phyloP scores from a whole-genome alignment of 2,329 filamentous ascomycete species.

The Aspergillus intermedius region DNA sequence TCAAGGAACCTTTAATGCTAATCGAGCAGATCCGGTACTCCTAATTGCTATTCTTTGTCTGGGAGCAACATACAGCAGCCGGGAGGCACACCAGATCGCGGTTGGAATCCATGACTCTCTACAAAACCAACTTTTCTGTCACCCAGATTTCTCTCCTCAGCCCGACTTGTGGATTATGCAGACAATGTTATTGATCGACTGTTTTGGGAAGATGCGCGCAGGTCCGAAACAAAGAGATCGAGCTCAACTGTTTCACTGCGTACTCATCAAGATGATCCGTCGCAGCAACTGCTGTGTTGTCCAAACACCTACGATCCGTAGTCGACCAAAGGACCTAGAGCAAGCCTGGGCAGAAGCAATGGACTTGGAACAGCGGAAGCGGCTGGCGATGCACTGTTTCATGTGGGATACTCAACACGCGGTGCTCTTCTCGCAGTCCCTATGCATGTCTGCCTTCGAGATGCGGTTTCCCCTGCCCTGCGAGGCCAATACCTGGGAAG shows the following conservation, averaged over 20 bases:
- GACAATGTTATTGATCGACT: conserved; percentile 57
- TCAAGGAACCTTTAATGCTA: conserved; percentile 50
- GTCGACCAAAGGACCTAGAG: conserved; percentile 32
- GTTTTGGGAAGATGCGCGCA: conserved; percentile 58
- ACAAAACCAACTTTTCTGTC: conserved; percentile 53
- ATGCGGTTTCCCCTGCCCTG: conserved; percentile 53
- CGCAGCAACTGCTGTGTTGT: conserved; percentile 48
- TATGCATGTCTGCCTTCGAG: conserved; percentile 62
- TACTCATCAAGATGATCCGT: conserved; percentile 50
- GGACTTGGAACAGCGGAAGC: conserved; percentile 53
- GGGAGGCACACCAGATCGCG: conserved; percentile 54
- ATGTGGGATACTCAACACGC: conserved; percentile 63
- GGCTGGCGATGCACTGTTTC: conserved; percentile 56
- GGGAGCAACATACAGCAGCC: conserved; percentile 56
- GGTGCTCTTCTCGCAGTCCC: conserved; percentile 58
- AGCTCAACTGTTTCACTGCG: conserved; percentile 54
- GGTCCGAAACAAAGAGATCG: conserved; percentile 59
- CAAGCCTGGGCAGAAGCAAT: conserved; percentile 49
- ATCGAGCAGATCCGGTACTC: conserved; percentile 46
- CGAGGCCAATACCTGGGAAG: conserved; percentile 52
- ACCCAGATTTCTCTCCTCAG: conserved; percentile 51
- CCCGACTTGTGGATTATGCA: conserved; percentile 57
- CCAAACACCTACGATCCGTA: conserved; percentile 26
- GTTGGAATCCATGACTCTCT: conserved; percentile 58
- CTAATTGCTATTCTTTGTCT: conserved; percentile 51